Evolutionary conservation across 2,329 filamentous ascomycete genomes (phyloP), one percentile per base, ranked within the genome.

Genomic region (Penicillium paneum): DNA sequence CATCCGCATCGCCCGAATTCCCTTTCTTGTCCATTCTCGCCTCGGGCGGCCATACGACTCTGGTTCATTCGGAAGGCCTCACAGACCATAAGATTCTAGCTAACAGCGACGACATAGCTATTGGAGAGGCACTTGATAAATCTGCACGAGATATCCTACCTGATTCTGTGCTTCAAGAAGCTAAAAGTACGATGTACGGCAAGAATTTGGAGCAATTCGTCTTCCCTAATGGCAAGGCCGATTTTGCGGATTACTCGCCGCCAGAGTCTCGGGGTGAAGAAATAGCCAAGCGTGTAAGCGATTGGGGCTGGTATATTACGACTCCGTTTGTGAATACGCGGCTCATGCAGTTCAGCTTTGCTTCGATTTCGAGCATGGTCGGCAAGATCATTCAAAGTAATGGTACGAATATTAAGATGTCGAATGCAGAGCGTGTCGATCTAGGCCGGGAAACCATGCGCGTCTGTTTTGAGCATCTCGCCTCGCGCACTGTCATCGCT

Each of bases 41-140:
- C 15, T 97, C 91, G 0, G 94, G 94, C 35, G 94, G 94, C 1
- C 93, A 99, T 75, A 93, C 92, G 0, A 84, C 95, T 70, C 84
- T 99, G 19, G 83, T 97, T 38, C 83, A 88, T 65, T 95, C 91
- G 8, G 76, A 77, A 36, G 80, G 80, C 3, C 76, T 94, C 2
- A 84, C 80, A 26, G 77, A 86, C 26, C 93, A 97, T 72, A 75
- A 78, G 43, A 83, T 95, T 55, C 75, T 97, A 26, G 91, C 88
- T 17, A 79, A 82, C 15, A 88, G 89, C 0, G 75, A 74, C n/a
- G 91, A 95, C 73, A 86, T 92, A 58, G 91, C 94, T n/a, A 78
- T 97, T 55, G 94, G 94, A 45, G 90, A 96, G 73, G 84, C 89
- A 65, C 78, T 99, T 32, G 94, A 99, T 77, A 96, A 97, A 74